Percentiles rank a stretch among this genome's conserved stretches.
Conservation (phyloP, 129 eudicot species). For the Chrysanthemum lavandulifolium region DNA sequence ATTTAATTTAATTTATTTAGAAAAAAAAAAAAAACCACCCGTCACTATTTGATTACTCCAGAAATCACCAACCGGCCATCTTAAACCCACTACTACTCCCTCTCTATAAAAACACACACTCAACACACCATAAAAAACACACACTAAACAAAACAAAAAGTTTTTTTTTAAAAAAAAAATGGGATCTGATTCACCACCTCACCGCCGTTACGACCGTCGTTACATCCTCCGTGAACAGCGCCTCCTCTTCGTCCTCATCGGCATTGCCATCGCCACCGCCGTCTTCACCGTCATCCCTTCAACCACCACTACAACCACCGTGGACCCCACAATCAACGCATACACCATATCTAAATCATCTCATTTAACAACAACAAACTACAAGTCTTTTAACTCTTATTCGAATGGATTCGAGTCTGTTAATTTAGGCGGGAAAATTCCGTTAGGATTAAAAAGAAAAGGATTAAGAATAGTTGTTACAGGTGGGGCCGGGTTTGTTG, state of each 20-base stretch:
- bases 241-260: constrained; percentile 59
- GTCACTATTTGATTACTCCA: constrained; percentile 7
- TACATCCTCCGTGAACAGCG: constrained; percentile 81
- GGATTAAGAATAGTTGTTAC: constrained; percentile 78
- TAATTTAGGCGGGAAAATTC: constrained; percentile 63
- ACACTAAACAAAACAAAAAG: neutral
- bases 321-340: constrained; percentile 12
- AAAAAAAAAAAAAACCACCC: neutral
- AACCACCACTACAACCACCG: neutral
- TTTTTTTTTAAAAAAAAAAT: constrained; percentile 16
- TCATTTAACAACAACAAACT: constrained; percentile 27
- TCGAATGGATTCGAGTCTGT: constrained; percentile 37
- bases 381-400: constrained; percentile 16
- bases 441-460: constrained; percentile 68
- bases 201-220: constrained; percentile 59
- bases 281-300: constrained; percentile 48
- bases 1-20: too few species aligned
- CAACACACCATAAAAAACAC: neutral
- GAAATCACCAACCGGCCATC: constrained; percentile 41
- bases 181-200: constrained; percentile 60
- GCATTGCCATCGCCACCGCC: constrained; percentile 65
- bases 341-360: constrained; percentile 31
- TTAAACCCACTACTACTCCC: neutral
- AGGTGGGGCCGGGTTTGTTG: constrained; percentile 97
- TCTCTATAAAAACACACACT: constrained; percentile 5